Conservation (phyloP, 2,329 filamentous ascomycete genomes). For the Alternaria alternata region DNA sequence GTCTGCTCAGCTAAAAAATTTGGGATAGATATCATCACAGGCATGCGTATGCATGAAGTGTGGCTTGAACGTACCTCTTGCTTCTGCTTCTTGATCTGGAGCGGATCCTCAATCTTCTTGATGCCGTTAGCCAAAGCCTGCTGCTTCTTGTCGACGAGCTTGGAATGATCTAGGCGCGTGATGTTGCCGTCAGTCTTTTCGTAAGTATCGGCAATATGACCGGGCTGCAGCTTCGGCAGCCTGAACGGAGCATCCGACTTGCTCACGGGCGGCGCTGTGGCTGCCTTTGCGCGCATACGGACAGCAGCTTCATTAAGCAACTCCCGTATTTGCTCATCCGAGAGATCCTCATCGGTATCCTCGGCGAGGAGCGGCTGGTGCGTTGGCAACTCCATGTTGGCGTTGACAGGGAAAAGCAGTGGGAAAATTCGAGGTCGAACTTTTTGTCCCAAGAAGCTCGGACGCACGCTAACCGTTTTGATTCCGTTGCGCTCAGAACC, state of each 20-base stretch:
- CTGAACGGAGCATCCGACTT: slow-evolving; percentile 48
- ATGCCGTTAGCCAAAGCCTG: slow-evolving; percentile 58
- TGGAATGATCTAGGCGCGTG: slow-evolving; percentile 61
- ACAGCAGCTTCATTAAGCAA: slow-evolving; percentile 70
- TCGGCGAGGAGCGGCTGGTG: slow-evolving; percentile 44
- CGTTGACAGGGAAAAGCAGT: slow-evolving; percentile 27
- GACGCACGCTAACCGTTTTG: slow-evolving; percentile 21
- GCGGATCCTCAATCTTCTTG: slow-evolving; percentile 63
- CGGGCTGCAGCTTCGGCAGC: slow-evolving; percentile 61
- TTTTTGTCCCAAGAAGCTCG: slow-evolving; percentile 28
- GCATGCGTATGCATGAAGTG: slow-evolving; percentile 19
- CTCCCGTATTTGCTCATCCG: slow-evolving; percentile 69
- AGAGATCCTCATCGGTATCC: slow-evolving; percentile 59
- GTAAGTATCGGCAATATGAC: slow-evolving; percentile 61
- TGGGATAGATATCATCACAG: slow-evolving; percentile 82
- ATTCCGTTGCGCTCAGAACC: neutral
- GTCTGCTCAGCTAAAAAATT: slow-evolving; percentile 74
- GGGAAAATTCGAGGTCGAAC: slow-evolving; percentile 36
- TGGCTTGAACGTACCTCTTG: slow-evolving; percentile 59
- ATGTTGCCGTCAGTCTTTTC: slow-evolving; percentile 62
- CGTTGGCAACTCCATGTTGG: slow-evolving; percentile 50
- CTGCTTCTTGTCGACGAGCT: slow-evolving; percentile 59
- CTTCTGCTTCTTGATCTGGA: slow-evolving; percentile 55
- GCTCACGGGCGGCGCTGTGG: slow-evolving; percentile 37
- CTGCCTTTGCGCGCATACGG: slow-evolving; percentile 59